Evolutionary conservation across 192 early-diverging fungal species (phyloP).

Genomic region (Coemansia sp.): DNA sequence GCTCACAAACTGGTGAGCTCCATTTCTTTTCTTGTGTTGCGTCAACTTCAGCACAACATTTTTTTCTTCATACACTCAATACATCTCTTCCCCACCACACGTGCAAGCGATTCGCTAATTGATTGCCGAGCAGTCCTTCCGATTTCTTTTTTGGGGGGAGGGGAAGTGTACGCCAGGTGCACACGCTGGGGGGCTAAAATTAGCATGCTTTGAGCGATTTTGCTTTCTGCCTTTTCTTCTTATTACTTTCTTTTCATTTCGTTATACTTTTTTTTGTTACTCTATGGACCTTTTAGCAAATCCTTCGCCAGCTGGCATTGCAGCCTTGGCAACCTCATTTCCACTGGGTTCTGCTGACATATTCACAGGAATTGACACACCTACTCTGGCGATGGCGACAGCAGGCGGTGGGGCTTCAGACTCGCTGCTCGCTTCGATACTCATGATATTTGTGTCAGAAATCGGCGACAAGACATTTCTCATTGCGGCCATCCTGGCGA

Average conservation of each 20-base stretch:
- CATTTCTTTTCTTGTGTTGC: slow-evolving; percentile 1
- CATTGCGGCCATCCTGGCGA: slow-evolving; percentile 98
- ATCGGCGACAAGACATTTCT: slow-evolving; percentile 99
- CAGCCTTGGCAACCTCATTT: not conserved
- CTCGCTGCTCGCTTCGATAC: slow-evolving; percentile 60
- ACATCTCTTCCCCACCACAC: not conserved
- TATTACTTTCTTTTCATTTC: not conserved
- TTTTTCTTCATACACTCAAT: not conserved
- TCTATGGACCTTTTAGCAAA: slow-evolving; percentile 11
- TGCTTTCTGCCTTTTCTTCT: not conserved
- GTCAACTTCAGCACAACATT: not conserved
- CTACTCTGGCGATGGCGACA: slow-evolving; percentile 4
- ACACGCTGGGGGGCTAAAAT: not conserved
- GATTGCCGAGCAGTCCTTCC: not conserved
- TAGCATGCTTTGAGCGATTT: not conserved
- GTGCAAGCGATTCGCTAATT: not conserved
- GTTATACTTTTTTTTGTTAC: not conserved
- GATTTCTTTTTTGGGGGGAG: not conserved
- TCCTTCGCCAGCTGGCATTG: not conserved
- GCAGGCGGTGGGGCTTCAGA: slow-evolving; percentile 25
- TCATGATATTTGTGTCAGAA: slow-evolving; percentile 95
- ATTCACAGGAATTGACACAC: slow-evolving; percentile 13
- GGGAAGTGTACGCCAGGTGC: not conserved
- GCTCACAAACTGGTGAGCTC: slow-evolving; percentile 34
- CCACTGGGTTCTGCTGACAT: slow-evolving; percentile 1